Evolutionary conservation across 1,139 yeast species (phyloP).

Genomic region (Yamadazyma diospyri): DNA sequence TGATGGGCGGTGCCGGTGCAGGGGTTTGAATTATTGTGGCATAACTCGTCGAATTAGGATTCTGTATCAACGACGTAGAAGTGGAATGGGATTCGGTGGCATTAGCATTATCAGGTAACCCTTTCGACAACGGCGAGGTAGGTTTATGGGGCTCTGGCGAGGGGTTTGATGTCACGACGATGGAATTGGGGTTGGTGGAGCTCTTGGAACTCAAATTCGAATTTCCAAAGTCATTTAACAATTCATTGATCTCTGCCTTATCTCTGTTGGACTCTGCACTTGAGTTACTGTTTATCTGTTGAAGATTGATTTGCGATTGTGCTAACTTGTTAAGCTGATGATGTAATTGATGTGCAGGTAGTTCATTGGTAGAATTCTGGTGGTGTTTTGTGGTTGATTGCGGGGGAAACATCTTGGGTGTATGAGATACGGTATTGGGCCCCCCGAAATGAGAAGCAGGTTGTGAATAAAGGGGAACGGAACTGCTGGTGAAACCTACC

Average conservation of each 20-base stretch:
- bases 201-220: slow-evolving; percentile 14
- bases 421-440: slow-evolving; percentile 3
- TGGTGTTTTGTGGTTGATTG: neutral
- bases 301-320: slow-evolving; percentile 10
- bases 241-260: slow-evolving; percentile 12
- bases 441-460: neutral
- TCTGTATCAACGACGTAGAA: slow-evolving; percentile 1
- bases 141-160: slow-evolving; percentile 12
- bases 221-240: slow-evolving; percentile 16
- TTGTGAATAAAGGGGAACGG: slow-evolving; percentile 2
- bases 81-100: neutral
- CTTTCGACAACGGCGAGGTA: neutral
- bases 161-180: slow-evolving; percentile 10
- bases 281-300: slow-evolving; percentile 8
- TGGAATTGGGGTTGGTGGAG: slow-evolving; percentile 12
- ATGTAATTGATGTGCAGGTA: slow-evolving; percentile 12
- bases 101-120: neutral
- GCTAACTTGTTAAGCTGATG: slow-evolving; percentile 13
- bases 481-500: slow-evolving; percentile 1
- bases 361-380: neutral
- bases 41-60: slow-evolving; percentile 16
- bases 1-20: slow-evolving; percentile 17
- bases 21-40: slow-evolving; percentile 17
- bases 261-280: slow-evolving; percentile 8
- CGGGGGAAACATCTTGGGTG: slow-evolving; percentile 5